Conservation (phyloP, 768 basidiomycete species). For the Podaxis pistillaris region DNA sequence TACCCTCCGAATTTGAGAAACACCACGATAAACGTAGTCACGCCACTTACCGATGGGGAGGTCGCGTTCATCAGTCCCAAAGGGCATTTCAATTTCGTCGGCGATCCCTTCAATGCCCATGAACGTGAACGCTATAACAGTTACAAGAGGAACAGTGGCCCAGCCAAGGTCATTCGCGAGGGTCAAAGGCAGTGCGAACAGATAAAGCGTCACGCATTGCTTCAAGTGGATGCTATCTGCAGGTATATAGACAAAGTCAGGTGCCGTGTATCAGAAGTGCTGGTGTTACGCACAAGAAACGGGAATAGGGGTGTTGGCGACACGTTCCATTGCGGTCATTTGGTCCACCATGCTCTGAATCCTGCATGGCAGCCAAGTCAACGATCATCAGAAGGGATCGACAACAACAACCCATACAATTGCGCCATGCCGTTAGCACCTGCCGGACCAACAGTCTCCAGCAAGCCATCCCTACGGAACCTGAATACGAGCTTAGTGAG, state of each 20-base stretch:
- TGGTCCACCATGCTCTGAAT: conserved; percentile 83
- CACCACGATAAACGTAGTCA: background rate
- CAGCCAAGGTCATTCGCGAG: conserved; percentile 81
- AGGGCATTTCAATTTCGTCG: conserved; percentile 93
- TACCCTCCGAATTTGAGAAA: conserved; percentile 22
- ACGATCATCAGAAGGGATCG: background rate
- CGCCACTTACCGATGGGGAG: conserved; percentile 64
- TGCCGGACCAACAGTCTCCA: conserved; percentile 90
- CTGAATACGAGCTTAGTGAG: conserved; percentile 64
- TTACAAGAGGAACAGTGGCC: conserved; percentile 82
- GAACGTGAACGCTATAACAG: conserved; percentile 84
- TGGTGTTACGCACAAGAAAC: conserved; percentile 53
- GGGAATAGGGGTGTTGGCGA: conserved; percentile 85
- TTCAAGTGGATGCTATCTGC: conserved; percentile 88
- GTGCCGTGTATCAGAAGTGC: background rate
- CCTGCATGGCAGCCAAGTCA: conserved; percentile 32
- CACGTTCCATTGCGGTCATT: conserved; percentile 84
- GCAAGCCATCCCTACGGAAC: conserved; percentile 75
- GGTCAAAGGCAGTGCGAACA: conserved; percentile 87
- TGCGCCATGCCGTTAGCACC: conserved; percentile 76
- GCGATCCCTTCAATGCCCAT: conserved; percentile 97
- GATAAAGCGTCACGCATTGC: conserved; percentile 92
- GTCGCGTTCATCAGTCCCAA: conserved; percentile 69
- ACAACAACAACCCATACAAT: conserved; percentile 42
- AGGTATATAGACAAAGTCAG: background rate